Base-by-base conservation (phyloP, 75 land plant species). In the Cunninghamia lanceolata region DNA sequence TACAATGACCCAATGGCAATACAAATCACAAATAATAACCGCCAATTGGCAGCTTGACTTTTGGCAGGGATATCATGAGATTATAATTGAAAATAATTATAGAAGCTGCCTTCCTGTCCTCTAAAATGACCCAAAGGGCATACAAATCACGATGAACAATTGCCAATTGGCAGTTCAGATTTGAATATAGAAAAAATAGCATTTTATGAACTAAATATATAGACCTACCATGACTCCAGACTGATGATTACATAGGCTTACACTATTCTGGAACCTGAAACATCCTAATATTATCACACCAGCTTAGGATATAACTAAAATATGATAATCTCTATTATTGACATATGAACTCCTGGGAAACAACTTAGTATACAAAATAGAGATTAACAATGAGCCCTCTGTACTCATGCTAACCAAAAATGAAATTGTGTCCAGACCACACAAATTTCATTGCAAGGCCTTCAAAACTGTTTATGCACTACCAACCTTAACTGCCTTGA, bases 11-110 rank as follows among this genome's bases (percentile, higher is more conserved):
- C 32, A 80, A 45, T 43, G 30, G 82, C 50, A 43, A 80, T n/a
- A 45, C 30, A 80, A 80, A 80, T 45, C 30, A 80, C 82, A 80
- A 45, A 43, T n/a, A 80, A 40, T n/a, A 78, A 80, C 47, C 45
- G 47, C 82, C 82, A 80, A 80, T 80, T 80, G 30, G 82, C 82
- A 28, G 52, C 82, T 80, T 80, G 82, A 80, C 82, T 80, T 80
- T 25, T 30, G 40, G 82, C 28, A 80, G 46, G 42, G 30, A 42
- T 80, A 43, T 13, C 34, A n/a, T n/a, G 34, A 45, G 46, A 3
- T 42, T 4, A 43, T 45, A 77, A 45, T 52, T 42, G 47, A 80
- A 34, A n/a, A 80, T 80, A 80, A 80, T 43, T 43, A 80, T 80
- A 28, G 46, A 43, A 28, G 82, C 46, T 45, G 42, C 47, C 82